Conservation (phyloP, 179 eudicot genomes). For the Beta lomatogona region DNA sequence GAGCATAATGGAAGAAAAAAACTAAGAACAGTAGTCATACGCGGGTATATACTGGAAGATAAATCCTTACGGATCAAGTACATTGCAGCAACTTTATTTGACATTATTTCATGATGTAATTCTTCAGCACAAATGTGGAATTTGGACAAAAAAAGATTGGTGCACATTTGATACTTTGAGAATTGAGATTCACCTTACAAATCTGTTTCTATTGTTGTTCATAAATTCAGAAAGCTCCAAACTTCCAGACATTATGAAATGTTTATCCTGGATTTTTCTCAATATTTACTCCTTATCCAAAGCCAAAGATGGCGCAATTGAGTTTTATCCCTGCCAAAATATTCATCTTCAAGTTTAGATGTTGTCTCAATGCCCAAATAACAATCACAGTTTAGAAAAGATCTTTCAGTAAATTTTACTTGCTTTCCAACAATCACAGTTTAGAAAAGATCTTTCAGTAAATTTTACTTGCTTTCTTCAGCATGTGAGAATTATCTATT, state of each 20-base stretch:
- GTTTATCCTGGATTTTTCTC: conserved; percentile 8
- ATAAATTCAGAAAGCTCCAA: conserved; percentile 18
- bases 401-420: not conserved
- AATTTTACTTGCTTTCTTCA: not conserved
- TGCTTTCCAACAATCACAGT: not conserved
- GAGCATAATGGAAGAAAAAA: not conserved
- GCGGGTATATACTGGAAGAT: not conserved
- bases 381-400: not conserved
- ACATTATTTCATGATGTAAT: not conserved
- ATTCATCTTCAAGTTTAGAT: conserved; percentile 1
- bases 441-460: not conserved
- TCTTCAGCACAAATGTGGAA: not conserved
- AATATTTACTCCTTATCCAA: not conserved
- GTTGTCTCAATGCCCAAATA: not conserved
- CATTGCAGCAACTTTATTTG: not conserved
- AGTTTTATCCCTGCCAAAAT: conserved; percentile 24
- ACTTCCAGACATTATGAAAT: conserved; percentile 17
- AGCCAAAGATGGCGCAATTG: not conserved
- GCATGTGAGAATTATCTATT: not conserved
- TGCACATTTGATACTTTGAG: not conserved
- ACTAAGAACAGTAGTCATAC: conserved; percentile 2
- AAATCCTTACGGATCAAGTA: not conserved
- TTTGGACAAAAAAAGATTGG: not conserved
- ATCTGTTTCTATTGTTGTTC: conserved; percentile 20
- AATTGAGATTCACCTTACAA: conserved; percentile 25